Evolutionary conservation across 129 eudicot species (phyloP), one percentile per base, ranked within the genome.

Genomic region (Mikania micrantha): DNA sequence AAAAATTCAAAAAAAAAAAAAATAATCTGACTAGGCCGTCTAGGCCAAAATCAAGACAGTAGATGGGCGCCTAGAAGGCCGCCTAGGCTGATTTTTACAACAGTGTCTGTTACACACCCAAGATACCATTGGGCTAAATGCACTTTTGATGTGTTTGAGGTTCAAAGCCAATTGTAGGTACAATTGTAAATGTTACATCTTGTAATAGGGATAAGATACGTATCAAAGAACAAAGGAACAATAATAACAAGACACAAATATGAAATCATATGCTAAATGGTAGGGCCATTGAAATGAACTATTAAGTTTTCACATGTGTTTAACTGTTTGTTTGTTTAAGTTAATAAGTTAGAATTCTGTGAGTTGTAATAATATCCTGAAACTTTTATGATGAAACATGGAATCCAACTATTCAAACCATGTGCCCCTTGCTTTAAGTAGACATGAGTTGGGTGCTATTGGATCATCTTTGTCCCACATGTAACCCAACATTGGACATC

Each of bases 211-310:
- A 48, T 59, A 61, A 62, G 63, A 72, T 47, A 10, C 77, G 35
- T 71, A 29, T 19, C 67, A 42, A 60, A 52, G 8, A n/a, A 32
- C 36, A 72, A 44, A 42, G 41, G 58, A 57, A 70, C 75, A 58
- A 57, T 17, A 70, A 58, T 41, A 41, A 28, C 59, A 41, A 59
- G 76, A 59, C 44, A 58, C 11, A 58, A 59, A 20, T 71, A 5
- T 58, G 40, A 17, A 31, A 58, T 16, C 34, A 61, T 72, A 59
- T 16, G 61, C 66, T 58, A 72, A 73, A 63, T 22, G 49, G 77
- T 63, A 41, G 78, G 52, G 19, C 78, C 52, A 49, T 63, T 27
- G 78, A 73, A 49, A 50, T 74, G 44, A 40, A 35, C 19, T 66
- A 31, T 60, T 72, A 25, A 47, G 50, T 60, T 34, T 73, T 27